Evolutionary conservation across 2,329 filamentous ascomycete species (phyloP), one percentile per base, ranked within the genome.

Genomic region (Curvularia lunata): DNA sequence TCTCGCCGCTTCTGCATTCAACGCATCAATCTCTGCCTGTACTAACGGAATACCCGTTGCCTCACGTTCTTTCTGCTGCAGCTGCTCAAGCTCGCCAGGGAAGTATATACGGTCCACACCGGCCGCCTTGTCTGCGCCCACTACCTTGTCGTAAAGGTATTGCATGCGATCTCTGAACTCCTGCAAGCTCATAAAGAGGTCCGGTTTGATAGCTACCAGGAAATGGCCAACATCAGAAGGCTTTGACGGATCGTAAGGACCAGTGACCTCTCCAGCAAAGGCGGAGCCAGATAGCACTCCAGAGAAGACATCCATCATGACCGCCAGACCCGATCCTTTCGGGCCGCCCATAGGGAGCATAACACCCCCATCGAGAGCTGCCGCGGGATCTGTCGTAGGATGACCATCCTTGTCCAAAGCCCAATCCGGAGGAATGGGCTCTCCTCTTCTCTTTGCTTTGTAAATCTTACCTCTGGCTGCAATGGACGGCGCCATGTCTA

Each of bases 291-390:
- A 91, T 0, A 95, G 69, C 0, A 90, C 88, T 0, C 91, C 91
- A 0, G 90, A 92, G 70, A 95, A 94, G 1, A 95, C 90, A 70
- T 95, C 91, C 91, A 95, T 95, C 90, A 93, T 94, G 50, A 95
- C 85, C 0, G 89, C 81, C 34, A 95, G 73, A 0, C 85, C 91
- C 0, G 88, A 91, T 0, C 91, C 91, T 74, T 95, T 95, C 0
- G 91, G 90, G 0, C 91, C 91, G 1, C 91, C 91, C 89, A 94
- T 92, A 0, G 91, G 91, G 12, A 94, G 77, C 91, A 95, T 94
- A 1, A 92, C 89, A 23, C 68, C 66, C 4, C 55, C 59, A 21
- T 86, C 85, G 2, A 95, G 77, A 0, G 91, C 91, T 5, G 81
- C 82, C 0, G 81, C 84, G 0, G 91, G 90, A 65, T 95, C 90